Evolutionary conservation across 2,329 filamentous ascomycete species (phyloP).

Genomic region (Xylaria sp.): DNA sequence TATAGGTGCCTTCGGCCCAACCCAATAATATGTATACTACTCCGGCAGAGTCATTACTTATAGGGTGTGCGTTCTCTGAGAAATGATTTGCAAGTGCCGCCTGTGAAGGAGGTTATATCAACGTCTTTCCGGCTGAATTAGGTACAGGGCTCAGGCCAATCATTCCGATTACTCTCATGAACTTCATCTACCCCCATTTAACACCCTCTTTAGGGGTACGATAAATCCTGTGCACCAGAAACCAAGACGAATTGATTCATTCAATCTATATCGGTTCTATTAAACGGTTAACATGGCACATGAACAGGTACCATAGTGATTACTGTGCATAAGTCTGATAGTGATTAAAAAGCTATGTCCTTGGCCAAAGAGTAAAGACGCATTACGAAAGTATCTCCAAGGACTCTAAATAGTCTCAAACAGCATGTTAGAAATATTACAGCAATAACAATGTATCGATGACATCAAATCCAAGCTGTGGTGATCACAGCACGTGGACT

Average conservation of each 20-base stretch:
- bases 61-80: not conserved
- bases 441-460: no score
- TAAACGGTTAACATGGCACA: no score
- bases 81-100: not conserved
- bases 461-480: no score
- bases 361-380: no score
- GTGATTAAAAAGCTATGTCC: no score
- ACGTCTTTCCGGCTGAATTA: slow-evolving; percentile 26
- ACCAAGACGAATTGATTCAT: not conserved
- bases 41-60: not conserved
- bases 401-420: no score
- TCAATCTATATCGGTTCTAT: not conserved
- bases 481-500: not conserved
- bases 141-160: slow-evolving; percentile 12
- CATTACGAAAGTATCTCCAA: no score
- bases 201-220: not conserved
- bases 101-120: not conserved
- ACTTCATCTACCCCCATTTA: slow-evolving; percentile 15
- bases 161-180: not conserved
- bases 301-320: not conserved
- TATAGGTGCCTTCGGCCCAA: not conserved
- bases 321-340: not conserved
- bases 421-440: no score
- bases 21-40: not conserved
- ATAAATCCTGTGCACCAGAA: not conserved